phyloP scores from a whole-genome alignment of 2,329 filamentous ascomycete genomes.

The Knufia petricola region DNA sequence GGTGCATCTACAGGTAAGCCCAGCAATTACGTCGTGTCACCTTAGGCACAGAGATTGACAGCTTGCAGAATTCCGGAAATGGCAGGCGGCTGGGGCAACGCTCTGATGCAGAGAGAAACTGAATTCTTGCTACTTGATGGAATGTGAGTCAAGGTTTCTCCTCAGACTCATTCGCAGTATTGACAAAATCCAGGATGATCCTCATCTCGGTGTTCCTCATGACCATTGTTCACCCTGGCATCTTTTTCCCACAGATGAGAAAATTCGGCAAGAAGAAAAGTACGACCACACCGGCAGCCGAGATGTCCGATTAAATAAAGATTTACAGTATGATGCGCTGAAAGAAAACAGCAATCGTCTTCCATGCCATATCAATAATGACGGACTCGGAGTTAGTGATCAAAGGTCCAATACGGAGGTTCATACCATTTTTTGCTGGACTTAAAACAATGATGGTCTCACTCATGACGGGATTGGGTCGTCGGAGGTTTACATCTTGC shows the following conservation, averaged over 20 bases:
- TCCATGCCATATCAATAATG: too few relatives aligned
- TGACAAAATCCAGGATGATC: constrained; percentile 34
- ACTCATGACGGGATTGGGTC: too few relatives aligned
- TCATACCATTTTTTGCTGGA: too few relatives aligned
- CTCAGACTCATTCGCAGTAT: background rate
- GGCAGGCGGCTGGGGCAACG: constrained; percentile 41
- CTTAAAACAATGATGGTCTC: too few relatives aligned
- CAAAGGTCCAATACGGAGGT: too few relatives aligned
- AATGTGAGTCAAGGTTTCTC: constrained; percentile 31
- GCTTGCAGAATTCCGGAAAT: constrained; percentile 38
- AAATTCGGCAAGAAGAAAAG: constrained; percentile 12
- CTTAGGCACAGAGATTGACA: background rate
- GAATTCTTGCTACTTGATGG: constrained; percentile 41
- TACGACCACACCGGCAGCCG: background rate
- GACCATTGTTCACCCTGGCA: constrained; percentile 37
- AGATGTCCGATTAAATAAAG: background rate
- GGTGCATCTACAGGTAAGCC: constrained; percentile 36
- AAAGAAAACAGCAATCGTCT: too few relatives aligned
- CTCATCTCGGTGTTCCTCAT: constrained; percentile 33
- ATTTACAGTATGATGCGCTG: too few relatives aligned
- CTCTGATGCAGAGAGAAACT: constrained; percentile 37
- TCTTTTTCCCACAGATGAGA: constrained; percentile 31
- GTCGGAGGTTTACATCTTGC: too few relatives aligned
- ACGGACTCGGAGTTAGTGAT: too few relatives aligned
- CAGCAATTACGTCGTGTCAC: background rate